Evolutionary conservation across 2,329 filamentous ascomycete species (phyloP).

Genomic region (Aspergillus oerlinghausenensis): DNA sequence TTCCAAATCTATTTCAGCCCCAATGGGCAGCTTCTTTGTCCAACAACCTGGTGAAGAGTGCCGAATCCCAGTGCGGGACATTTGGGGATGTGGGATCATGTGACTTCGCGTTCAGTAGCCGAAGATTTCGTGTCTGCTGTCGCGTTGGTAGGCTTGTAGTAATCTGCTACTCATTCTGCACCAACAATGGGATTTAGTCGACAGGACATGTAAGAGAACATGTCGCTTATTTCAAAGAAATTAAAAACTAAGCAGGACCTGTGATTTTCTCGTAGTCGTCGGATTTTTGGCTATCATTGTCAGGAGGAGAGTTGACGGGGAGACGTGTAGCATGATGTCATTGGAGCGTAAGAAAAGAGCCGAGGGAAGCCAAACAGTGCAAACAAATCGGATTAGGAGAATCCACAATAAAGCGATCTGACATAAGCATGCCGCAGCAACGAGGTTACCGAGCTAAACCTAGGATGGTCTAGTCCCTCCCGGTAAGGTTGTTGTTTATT

Average conservation of each 20-base stretch:
- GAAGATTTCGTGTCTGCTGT: conserved; percentile 15
- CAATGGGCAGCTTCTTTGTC: not conserved
- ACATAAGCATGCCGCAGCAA: conserved; percentile 15
- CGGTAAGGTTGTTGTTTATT: conserved; percentile 14
- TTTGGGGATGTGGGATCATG: conserved; percentile 20
- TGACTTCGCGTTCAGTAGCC: conserved; percentile 26
- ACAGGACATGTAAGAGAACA: not conserved
- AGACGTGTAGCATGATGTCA: conserved; percentile 30
- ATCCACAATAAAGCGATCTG: conserved; percentile 1
- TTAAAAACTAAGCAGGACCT: not conserved
- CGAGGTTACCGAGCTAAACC: conserved; percentile 12
- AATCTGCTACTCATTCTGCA: not conserved
- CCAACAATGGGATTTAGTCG: not conserved
- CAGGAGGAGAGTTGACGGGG: conserved; percentile 8
- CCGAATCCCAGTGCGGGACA: conserved; percentile 3
- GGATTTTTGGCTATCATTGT: not conserved
- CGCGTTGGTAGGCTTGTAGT: conserved; percentile 9
- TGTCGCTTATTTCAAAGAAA: conserved; percentile 3
- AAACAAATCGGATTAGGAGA: conserved; percentile 9
- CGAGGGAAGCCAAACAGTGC: conserved; percentile 12
- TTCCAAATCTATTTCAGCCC: not conserved
- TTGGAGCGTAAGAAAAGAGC: not conserved
- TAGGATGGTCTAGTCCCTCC: conserved; percentile 17
- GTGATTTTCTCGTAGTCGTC: not conserved
- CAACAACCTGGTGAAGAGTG: not conserved